These are phyloP conservation scores for Scytalidium sp. DNA, from an alignment of 2,329 filamentous ascomycete genomes.

Conservation along the genomic window DNA sequence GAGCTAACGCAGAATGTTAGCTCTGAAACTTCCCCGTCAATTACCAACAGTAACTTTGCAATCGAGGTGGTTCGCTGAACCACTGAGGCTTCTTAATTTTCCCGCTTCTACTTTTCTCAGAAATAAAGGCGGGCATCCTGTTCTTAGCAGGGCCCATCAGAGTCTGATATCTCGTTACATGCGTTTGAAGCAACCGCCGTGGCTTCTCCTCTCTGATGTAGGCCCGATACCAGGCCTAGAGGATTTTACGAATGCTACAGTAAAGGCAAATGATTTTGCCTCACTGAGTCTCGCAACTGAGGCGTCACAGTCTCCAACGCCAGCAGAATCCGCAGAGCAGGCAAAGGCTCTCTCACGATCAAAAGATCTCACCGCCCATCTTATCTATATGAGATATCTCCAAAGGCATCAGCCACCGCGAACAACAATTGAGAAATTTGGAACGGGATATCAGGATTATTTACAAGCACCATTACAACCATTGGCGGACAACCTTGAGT, in stretches of 20 bases:
- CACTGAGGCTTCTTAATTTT: conserved; percentile 60
- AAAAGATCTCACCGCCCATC: conserved; percentile 59
- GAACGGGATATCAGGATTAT: conserved; percentile 86
- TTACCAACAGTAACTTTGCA: conserved; percentile 60
- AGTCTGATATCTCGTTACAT: conserved; percentile 60
- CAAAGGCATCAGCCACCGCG: conserved; percentile 75
- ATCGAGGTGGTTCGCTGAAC: conserved; percentile 67
- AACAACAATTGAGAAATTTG: conserved; percentile 62
- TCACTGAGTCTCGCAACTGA: conserved; percentile 40
- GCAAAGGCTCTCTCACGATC: conserved; percentile 41
- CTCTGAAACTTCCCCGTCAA: conserved; percentile 52
- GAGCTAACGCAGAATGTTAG: conserved; percentile 15
- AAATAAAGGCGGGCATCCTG: conserved; percentile 60
- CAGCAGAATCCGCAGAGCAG: conserved; percentile 59
- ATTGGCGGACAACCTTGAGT: conserved; percentile 93
- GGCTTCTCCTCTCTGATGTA: conserved; percentile 61
- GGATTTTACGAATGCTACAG: conserved; percentile 23
- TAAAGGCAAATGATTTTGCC: conserved; percentile 27
- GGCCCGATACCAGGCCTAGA: conserved; percentile 43
- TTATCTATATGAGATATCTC: conserved; percentile 80
- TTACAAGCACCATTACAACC: conserved; percentile 93
- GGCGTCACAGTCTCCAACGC: conserved; percentile 56
- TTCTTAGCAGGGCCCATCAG: conserved; percentile 60
- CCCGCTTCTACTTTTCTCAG: conserved; percentile 51
- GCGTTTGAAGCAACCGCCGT: conserved; percentile 60